phyloP scores from a whole-genome alignment of 208 protist species.

The Phytomonas serpens region DNA sequence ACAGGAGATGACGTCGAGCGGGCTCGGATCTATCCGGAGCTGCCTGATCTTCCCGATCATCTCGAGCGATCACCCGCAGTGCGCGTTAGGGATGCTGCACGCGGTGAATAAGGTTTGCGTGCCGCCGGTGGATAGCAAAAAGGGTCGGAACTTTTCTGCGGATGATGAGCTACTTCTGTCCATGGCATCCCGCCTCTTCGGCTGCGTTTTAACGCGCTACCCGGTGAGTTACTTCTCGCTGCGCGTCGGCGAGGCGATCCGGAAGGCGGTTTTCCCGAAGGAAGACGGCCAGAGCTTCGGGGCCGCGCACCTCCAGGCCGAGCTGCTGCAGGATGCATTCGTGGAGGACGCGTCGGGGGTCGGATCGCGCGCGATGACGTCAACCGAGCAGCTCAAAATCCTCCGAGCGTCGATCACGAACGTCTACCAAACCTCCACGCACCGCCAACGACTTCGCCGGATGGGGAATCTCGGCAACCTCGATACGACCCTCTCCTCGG shows the following conservation, averaged over 20 bases:
- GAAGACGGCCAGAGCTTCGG: constrained; percentile 12
- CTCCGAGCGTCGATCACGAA: constrained; percentile 61
- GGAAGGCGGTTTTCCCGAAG: constrained; percentile 21
- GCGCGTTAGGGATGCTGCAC: constrained; percentile 75
- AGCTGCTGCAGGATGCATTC: constrained; percentile 28
- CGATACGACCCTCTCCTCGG: constrained; percentile 55
- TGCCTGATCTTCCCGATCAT: constrained; percentile 83
- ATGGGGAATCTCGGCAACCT: constrained; percentile 29
- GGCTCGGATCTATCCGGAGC: constrained; percentile 62
- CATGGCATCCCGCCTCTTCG: constrained; percentile 43
- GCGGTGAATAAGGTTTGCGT: constrained; percentile 72
- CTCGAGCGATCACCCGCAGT: constrained; percentile 1
- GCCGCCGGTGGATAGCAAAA: constrained; percentile 16
- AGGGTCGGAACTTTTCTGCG: constrained; percentile 20
- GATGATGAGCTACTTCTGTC: constrained; percentile 64
- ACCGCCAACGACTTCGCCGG: constrained; percentile 26
- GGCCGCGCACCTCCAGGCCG: constrained; percentile 33
- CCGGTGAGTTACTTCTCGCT: constrained; percentile 46
- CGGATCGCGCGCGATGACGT: constrained; percentile 40
- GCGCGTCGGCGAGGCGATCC: constrained; percentile 36
- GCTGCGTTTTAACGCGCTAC: constrained; percentile 68
- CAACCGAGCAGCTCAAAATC: constrained; percentile 33
- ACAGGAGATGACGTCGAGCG: constrained; percentile 29
- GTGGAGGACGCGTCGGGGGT: constrained; percentile 60
- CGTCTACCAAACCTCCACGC: constrained; percentile 57